phyloP scores from a whole-genome alignment of 371 early-diverging fungal species.

The Syncephalis fuscata region DNA sequence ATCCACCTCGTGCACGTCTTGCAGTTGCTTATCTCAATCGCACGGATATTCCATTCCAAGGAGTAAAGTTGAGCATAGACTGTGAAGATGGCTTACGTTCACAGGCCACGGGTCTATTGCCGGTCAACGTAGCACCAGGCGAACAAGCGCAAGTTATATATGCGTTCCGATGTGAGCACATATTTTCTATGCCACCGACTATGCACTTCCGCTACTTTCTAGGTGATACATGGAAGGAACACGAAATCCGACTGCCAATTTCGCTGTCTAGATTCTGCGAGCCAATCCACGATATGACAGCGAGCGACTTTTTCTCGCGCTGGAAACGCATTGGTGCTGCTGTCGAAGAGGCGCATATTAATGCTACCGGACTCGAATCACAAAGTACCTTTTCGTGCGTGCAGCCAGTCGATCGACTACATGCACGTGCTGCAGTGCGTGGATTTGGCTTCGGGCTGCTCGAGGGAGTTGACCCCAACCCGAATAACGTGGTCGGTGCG shows the following conservation, averaged over 20 bases:
- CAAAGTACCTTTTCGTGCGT: constrained; percentile 51
- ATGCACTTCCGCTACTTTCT: constrained; percentile 42
- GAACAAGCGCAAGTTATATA: constrained; percentile 64
- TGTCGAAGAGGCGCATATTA: constrained; percentile 18
- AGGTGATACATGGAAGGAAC: constrained; percentile 22
- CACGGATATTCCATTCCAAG: constrained; percentile 22
- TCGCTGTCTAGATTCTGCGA: constrained; percentile 72
- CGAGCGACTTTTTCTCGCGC: constrained; percentile 73
- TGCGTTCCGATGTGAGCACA: constrained; percentile 43
- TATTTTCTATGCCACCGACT: constrained; percentile 34
- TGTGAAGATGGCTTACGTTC: constrained; percentile 14
- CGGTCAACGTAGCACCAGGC: constrained; percentile 32
- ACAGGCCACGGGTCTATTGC: constrained; percentile 17
- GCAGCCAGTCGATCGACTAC: constrained; percentile 27
- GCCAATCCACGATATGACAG: constrained; percentile 49
- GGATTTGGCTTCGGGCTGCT: constrained; percentile 57
- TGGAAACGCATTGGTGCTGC: constrained; percentile 92
- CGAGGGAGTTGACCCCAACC: constrained; percentile 74
- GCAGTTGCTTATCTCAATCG: constrained; percentile 84
- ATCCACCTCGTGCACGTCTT: constrained; percentile 65
- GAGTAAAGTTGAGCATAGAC: constrained; percentile 17
- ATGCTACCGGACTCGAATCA: constrained; percentile 20
- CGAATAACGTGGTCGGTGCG: constrained; percentile 74
- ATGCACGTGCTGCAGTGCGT: constrained; percentile 25
- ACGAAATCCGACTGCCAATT: constrained; percentile 58